These are phyloP conservation scores for Pyrenophora seminiperda DNA, from an alignment of 2,329 filamentous ascomycete species.

Conservation along the genomic window DNA sequence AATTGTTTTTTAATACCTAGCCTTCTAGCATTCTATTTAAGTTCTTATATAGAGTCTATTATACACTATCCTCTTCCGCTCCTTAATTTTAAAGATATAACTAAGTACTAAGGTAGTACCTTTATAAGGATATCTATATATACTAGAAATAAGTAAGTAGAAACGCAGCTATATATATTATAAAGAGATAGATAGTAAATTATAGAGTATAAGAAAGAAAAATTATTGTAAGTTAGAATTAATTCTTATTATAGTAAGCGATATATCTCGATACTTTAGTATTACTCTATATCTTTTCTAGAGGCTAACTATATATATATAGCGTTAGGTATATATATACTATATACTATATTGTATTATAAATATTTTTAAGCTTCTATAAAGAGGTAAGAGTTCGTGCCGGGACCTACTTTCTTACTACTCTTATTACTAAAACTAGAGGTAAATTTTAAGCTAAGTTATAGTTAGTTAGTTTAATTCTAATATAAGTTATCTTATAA, in stretches of 20 bases:
- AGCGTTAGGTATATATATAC: background rate
- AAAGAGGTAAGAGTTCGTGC: background rate
- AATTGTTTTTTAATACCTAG: conserved; percentile 2
- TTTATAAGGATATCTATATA: conserved; percentile 3
- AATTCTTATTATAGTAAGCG: background rate
- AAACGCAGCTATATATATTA: conserved; percentile 9
- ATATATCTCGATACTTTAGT: conserved; percentile 2
- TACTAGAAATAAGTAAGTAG: conserved; percentile 3
- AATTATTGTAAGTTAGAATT: background rate
- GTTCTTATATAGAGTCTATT: conserved; percentile 1
- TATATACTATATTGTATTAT: background rate
- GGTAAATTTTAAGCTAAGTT: conserved; percentile 2
- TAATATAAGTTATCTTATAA: conserved; percentile 5
- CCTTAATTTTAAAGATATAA: background rate
- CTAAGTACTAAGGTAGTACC: conserved; percentile 4
- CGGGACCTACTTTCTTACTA: conserved; percentile 4
- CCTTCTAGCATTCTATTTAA: background rate
- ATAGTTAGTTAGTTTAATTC: conserved; percentile 6
- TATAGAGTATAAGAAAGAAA: conserved; percentile 1
- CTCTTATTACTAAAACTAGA: conserved; percentile 5
- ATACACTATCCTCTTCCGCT: background rate
- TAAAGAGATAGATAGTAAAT: conserved; percentile 11
- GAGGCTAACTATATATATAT: background rate
- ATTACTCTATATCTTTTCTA: background rate
- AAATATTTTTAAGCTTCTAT: conserved; percentile 1